Conservation (phyloP, 1,284 basidiomycete genomes). For the Mycena sp. region DNA sequence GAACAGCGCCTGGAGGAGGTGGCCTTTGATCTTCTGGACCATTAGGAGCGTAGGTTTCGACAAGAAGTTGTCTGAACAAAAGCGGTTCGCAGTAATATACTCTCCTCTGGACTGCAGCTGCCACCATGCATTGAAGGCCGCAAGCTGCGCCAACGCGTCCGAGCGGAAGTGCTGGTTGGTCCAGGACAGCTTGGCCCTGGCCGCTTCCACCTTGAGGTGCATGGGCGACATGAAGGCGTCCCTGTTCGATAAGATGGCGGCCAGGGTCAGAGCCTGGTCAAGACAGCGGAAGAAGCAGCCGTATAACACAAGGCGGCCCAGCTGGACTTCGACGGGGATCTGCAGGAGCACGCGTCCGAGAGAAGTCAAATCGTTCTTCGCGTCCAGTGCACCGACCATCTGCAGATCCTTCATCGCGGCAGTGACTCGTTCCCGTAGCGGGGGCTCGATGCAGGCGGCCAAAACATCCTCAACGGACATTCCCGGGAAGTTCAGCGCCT, state of each 20-base stretch:
- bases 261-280: slow-evolving; percentile 89
- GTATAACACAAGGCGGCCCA: slow-evolving; percentile 91
- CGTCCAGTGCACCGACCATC: slow-evolving; percentile 91
- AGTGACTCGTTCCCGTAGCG: slow-evolving; percentile 80
- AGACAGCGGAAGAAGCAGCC: slow-evolving; percentile 96
- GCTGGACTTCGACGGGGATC: slow-evolving; percentile 89
- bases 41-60: slow-evolving; percentile 86
- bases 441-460: slow-evolving; percentile 89
- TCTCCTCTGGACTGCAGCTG: slow-evolving; percentile 74
- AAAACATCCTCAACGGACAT: slow-evolving; percentile 92
- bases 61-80: slow-evolving; percentile 91
- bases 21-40: slow-evolving; percentile 88
- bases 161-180: slow-evolving; percentile 85
- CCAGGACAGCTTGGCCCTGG: slow-evolving; percentile 85
- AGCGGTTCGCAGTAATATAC: slow-evolving; percentile 76
- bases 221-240: slow-evolving; percentile 92
- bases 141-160: slow-evolving; percentile 85
- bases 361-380: slow-evolving; percentile 83
- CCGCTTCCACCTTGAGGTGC: slow-evolving; percentile 72
- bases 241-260: slow-evolving; percentile 90
- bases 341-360: slow-evolving; percentile 91
- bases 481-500: slow-evolving; percentile 92
- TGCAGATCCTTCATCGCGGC: slow-evolving; percentile 87
- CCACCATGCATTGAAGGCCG: slow-evolving; percentile 89
- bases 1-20: slow-evolving; percentile 84